phyloP scores from a whole-genome alignment of 1,284 basidiomycete genomes.

The Ustilago hordei region DNA sequence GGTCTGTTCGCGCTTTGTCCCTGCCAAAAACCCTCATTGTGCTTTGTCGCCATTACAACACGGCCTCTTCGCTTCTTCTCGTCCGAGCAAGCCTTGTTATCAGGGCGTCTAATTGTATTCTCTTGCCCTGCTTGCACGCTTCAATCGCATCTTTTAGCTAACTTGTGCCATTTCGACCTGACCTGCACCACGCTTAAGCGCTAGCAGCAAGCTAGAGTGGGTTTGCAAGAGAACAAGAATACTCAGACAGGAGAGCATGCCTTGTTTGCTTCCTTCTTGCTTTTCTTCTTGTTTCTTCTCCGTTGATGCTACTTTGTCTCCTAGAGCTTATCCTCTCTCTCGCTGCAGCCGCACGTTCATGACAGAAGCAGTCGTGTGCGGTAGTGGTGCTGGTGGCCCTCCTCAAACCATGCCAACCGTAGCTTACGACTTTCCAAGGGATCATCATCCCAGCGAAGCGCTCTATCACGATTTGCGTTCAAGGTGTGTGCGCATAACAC shows the following conservation, averaged over 20 bases:
- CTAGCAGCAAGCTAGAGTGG: not conserved
- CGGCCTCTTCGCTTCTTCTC: not conserved
- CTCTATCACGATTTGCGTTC: conserved; percentile 6
- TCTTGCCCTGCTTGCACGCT: not conserved
- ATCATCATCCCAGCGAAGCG: not conserved
- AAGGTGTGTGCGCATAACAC: not conserved
- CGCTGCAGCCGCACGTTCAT: not conserved
- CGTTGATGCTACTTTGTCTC: not conserved
- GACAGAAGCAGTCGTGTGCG: not conserved
- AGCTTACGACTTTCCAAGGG: not conserved
- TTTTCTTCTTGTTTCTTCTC: not conserved
- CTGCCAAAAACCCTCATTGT: not conserved
- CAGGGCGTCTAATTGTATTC: not conserved
- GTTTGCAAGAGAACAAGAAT: not conserved
- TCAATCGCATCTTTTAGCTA: not conserved
- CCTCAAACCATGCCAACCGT: conserved; percentile 1
- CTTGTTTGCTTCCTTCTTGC: not conserved
- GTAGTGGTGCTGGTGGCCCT: not conserved
- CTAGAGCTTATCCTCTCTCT: not conserved
- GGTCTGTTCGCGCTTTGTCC: not conserved
- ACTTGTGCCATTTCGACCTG: not conserved
- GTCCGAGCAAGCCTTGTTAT: not conserved
- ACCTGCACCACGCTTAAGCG: not conserved
- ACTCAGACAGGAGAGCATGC: not conserved
- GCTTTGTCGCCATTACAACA: not conserved